Percentiles rank a stretch among this genome's conserved stretches.
These are phyloP conservation scores for Hypoxylon perforatum DNA, from an alignment of 495 filamentous ascomycete genomes.

Conservation along the genomic window DNA sequence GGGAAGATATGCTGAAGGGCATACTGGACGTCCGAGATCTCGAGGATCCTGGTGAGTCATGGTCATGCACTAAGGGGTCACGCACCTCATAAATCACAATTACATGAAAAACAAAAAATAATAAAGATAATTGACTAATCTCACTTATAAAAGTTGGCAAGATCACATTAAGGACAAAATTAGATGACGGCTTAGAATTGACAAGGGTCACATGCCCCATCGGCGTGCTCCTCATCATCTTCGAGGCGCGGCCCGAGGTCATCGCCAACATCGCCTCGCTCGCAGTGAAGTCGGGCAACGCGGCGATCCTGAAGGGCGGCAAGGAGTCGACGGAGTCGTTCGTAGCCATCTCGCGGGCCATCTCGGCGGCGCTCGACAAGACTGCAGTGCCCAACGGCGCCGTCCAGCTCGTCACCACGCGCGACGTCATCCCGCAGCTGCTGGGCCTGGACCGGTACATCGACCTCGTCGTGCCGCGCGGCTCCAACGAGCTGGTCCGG, in stretches of 20 bases:
- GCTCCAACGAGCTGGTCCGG: slow-evolving; percentile 91
- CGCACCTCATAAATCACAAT: background rate
- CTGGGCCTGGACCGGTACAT: slow-evolving; percentile 86
- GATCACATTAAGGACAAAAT: slow-evolving; percentile 79
- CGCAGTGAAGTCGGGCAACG: slow-evolving; percentile 96
- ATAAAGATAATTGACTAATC: slow-evolving; percentile 18
- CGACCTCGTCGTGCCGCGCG: slow-evolving; percentile 94
- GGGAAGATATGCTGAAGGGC: slow-evolving; percentile 96
- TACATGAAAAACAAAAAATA: background rate
- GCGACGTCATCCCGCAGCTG: slow-evolving; percentile 87
- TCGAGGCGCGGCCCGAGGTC: slow-evolving; percentile 96
- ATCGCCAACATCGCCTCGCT: slow-evolving; percentile 99
- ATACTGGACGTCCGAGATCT: slow-evolving; percentile 89
- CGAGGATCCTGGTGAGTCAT: slow-evolving; percentile 81
- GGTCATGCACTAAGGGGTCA: slow-evolving; percentile 40
- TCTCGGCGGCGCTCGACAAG: slow-evolving; percentile 78
- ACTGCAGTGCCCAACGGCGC: slow-evolving; percentile 86
- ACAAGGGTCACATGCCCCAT: slow-evolving; percentile 93
- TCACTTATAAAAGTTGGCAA: slow-evolving; percentile 73
- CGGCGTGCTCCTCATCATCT: slow-evolving; percentile 95
- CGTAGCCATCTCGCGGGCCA: slow-evolving; percentile 83
- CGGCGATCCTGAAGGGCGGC: slow-evolving; percentile 95
- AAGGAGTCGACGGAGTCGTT: slow-evolving; percentile 97
- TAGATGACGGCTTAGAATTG: slow-evolving; percentile 89
- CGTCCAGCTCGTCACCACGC: slow-evolving; percentile 91